Base-by-base conservation (phyloP, 495 filamentous ascomycete species). In the Thozetella sp. region DNA sequence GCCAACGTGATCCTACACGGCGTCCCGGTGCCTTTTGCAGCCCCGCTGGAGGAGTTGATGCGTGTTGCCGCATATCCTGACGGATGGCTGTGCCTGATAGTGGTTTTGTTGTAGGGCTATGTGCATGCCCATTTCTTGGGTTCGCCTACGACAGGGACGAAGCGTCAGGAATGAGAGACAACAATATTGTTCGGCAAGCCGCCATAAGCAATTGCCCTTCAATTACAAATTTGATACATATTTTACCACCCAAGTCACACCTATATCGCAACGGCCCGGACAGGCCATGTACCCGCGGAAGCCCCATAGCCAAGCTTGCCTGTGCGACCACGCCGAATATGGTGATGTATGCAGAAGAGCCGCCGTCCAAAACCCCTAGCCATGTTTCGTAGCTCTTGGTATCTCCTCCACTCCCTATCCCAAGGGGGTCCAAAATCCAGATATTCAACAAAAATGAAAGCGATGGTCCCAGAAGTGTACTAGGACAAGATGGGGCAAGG, bases 1-100 rank as follows among this genome's bases (percentile, higher is more conserved):
- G 96, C 96, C n/a, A 91, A 90, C 61, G 88, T 92, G 13, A 87
- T 98, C 24, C 66, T 97, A 63, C 95, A 99, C 76, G 96, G 95
- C 3, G 90, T 87, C 2, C 85, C 89, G 2, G 83, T 97, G 56
- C 93, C 95, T 3, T 89, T 98, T 80, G 74, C 75, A 56, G 90
- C 93, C 0, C 88, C 86, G n/a, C 72, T 98, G 23, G 91, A 95
- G 65, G 94, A 98, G 50, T 75, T 99, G 26, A 88, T 93, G 70
- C 78, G 88, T 43, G 87, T 85, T 55, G 90, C 90, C 17, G 85
- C 92, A 0, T 98, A 98, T 74, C 86, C 90, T 0, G 95, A 99
- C 73, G 95, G 95, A 1, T 99, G 94, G 88, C 70, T 96, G 20
- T 91, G 94, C 76, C 69, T 98, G 13, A 90, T 90, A 45, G 83